phyloP scores from a whole-genome alignment of 1,284 basidiomycete species.

The Naganishia liquefaciens region DNA sequence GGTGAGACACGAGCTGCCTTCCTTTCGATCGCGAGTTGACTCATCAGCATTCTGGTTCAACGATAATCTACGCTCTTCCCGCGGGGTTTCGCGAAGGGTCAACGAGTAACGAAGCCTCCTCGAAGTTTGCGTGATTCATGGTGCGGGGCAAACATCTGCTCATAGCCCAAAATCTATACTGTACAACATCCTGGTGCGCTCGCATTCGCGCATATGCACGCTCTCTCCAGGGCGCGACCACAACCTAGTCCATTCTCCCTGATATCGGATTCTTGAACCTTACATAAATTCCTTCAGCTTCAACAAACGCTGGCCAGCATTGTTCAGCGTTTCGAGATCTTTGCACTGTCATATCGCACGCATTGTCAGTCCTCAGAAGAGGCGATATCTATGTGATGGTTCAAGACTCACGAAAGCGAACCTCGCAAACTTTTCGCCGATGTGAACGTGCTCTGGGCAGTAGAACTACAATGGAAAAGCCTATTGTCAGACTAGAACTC shows the following conservation, averaged over 20 bases:
- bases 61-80: too few relatives aligned
- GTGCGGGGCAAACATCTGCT: too few relatives aligned
- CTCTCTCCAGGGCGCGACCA: too few relatives aligned
- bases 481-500: background rate
- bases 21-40: background rate
- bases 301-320: slow-evolving; percentile 74
- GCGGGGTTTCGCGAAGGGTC: too few relatives aligned
- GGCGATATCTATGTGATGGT: background rate
- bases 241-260: too few relatives aligned
- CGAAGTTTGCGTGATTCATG: too few relatives aligned
- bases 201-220: too few relatives aligned
- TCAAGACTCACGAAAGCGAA: slow-evolving; percentile 68
- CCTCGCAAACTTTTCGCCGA: slow-evolving; percentile 81
- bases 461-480: slow-evolving; percentile 68
- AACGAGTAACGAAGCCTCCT: too few relatives aligned
- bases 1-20: background rate
- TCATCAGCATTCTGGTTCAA: background rate
- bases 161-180: background rate
- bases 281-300: slow-evolving; percentile 68
- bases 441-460: slow-evolving; percentile 74
- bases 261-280: too few relatives aligned
- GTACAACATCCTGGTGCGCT: too few relatives aligned
- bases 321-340: slow-evolving; percentile 75
- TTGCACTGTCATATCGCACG: slow-evolving; percentile 63
- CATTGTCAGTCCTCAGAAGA: background rate